Percentiles rank a stretch among this genome's conserved stretches.
These are phyloP conservation scores for Penicillium riverlandense DNA, from an alignment of 495 filamentous ascomycete genomes.

Conservation along the genomic window DNA sequence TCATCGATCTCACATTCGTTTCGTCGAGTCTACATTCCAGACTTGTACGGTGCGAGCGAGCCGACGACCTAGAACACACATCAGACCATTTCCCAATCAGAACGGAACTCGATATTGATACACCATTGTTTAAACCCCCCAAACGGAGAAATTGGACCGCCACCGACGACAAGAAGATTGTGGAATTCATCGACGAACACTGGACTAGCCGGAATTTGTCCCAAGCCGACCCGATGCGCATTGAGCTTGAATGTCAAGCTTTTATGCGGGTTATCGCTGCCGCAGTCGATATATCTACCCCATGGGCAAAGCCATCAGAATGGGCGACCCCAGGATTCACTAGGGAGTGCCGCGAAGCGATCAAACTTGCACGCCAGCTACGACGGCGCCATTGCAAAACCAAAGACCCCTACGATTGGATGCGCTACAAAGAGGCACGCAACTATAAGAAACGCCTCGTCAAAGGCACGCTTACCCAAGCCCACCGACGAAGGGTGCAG, in stretches of 20 bases:
- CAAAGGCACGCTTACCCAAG: not conserved
- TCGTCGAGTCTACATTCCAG: not conserved
- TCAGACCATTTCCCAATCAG: constrained; percentile 9
- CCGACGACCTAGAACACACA: constrained; percentile 4
- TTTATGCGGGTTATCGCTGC: not conserved
- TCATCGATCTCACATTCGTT: constrained; percentile 8
- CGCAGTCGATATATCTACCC: constrained; percentile 1
- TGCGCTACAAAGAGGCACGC: not conserved
- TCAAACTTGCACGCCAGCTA: constrained; percentile 1
- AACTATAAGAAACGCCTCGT: constrained; percentile 6
- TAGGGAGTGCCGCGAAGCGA: not conserved
- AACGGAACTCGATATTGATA: constrained; percentile 5
- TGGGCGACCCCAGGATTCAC: constrained; percentile 4
- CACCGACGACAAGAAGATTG: not conserved
- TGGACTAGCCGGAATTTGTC: not conserved
- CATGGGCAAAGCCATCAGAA: constrained; percentile 2
- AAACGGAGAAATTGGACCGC: constrained; percentile 2
- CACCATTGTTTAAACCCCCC: not conserved
- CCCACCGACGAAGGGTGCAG: constrained; percentile 3
- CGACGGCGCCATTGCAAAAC: not conserved
- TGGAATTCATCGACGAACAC: not conserved
- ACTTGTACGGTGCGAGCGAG: no score
- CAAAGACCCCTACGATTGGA: constrained; percentile 1
- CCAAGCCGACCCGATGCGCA: not conserved
- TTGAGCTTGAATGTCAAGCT: not conserved